A percentile compares a stretch with the other conserved stretches of the same genome.
Conservation (phyloP, 164 flowering plant species). For the Magnolia sinica region DNA sequence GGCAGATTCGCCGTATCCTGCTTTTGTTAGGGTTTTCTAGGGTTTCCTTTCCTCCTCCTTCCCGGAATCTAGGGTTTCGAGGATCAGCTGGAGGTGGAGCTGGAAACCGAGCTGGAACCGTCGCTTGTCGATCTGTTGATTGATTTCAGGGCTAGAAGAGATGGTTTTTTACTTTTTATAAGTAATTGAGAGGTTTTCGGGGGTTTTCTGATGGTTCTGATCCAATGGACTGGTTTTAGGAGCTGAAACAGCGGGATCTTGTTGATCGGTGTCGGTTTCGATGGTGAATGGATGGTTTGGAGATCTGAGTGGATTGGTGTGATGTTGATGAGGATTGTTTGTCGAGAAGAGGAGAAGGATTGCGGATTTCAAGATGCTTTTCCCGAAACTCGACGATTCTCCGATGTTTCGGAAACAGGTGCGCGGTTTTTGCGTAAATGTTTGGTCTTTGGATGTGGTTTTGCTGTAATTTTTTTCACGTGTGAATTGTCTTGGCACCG, state of each 20-base stretch:
- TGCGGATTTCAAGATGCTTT: constrained; percentile 58
- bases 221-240: background rate
- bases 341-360: constrained; percentile 11
- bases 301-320: constrained; percentile 24
- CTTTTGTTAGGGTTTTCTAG: background rate
- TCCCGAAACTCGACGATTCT: constrained; percentile 95
- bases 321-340: constrained; percentile 21
- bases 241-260: background rate
- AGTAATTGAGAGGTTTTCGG: background rate
- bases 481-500: too few species aligned
- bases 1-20: too few species aligned
- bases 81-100: background rate
- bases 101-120: background rate
- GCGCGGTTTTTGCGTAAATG: background rate
- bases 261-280: background rate
- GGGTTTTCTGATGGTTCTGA: background rate
- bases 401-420: constrained; percentile 99
- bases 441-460: too few species aligned
- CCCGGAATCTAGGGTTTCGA: background rate
- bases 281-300: constrained; percentile 5
- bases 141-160: background rate
- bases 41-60: background rate
- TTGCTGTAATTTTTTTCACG: too few species aligned
- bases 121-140: background rate
- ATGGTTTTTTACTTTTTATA: background rate